A percentile compares a stretch with the other conserved stretches of the same genome.
Conservation (phyloP, 73 alveolate genomes). For the Paramecium tetraurelia region DNA sequence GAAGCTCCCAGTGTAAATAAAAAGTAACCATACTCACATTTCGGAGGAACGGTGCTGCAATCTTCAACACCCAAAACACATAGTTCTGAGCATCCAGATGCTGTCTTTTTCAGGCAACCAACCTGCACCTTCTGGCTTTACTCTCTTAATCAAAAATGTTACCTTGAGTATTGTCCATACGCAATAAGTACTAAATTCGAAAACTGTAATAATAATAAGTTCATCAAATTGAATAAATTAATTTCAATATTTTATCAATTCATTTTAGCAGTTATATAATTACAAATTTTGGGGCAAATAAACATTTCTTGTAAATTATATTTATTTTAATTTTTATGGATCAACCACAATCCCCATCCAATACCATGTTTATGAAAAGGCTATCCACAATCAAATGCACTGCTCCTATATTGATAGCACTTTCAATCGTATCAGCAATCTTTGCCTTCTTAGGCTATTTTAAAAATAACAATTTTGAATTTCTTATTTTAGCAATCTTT, state of each 20-base stretch:
- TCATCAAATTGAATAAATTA: not conserved
- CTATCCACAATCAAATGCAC: not conserved
- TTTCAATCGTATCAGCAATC: not conserved
- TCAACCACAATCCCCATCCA: not conserved
- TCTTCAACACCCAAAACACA: conserved; percentile 26
- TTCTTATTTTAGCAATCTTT: not conserved
- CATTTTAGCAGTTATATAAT: not conserved
- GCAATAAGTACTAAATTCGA: not conserved
- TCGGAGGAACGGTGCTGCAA: not conserved
- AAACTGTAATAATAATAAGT: not conserved
- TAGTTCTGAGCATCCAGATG: not conserved
- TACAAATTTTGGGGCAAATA: not conserved
- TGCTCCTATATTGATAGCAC: not conserved
- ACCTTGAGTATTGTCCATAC: not conserved
- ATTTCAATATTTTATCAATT: not conserved
- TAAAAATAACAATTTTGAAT: not conserved
- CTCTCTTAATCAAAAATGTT: not conserved
- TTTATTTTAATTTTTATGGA: not conserved
- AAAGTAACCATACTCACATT: conserved; percentile 31
- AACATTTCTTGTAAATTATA: not conserved
- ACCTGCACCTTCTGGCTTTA: not conserved
- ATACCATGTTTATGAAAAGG: not conserved
- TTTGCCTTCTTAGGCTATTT: not conserved
- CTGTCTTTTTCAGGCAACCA: not conserved
- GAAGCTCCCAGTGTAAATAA: not conserved